These are phyloP conservation scores for Funneliformis geosporum DNA, from an alignment of 192 early-diverging fungal species.

Conservation along the genomic window DNA sequence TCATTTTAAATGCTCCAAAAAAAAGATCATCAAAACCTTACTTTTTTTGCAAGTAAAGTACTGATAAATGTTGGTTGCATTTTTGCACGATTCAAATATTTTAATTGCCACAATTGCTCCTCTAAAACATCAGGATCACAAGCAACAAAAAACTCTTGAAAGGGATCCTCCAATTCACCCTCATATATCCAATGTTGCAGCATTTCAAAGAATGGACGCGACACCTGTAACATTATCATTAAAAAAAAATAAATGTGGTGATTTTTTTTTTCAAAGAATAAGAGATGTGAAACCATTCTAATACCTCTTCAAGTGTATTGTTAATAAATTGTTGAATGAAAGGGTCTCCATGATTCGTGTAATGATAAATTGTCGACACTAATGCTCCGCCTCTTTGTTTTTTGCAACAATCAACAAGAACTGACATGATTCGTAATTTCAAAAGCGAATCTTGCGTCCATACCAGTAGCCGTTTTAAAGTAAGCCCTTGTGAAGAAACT, in stretches of 20 bases:
- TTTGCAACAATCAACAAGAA: constrained; percentile 65
- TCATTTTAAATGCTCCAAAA: background rate
- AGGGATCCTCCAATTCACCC: constrained; percentile 91
- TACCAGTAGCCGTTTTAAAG: constrained; percentile 79
- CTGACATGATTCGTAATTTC: constrained; percentile 73
- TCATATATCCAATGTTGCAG: constrained; percentile 90
- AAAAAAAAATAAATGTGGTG: background rate
- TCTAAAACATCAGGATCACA: constrained; percentile 53
- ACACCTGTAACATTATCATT: constrained; percentile 46
- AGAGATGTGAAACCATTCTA: no score
- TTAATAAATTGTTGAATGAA: constrained; percentile 77
- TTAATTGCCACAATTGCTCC: constrained; percentile 81
- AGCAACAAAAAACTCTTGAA: constrained; percentile 89
- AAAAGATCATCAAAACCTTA: constrained; percentile 29
- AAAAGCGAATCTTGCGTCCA: constrained; percentile 85
- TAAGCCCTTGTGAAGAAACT: constrained; percentile 60
- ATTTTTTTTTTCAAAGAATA: no score
- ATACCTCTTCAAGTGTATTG: constrained; percentile 69
- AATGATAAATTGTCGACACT: constrained; percentile 75
- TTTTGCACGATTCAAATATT: constrained; percentile 71
- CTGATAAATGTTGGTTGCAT: constrained; percentile 90
- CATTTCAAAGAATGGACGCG: constrained; percentile 89
- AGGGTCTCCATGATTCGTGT: constrained; percentile 91
- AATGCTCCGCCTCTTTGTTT: constrained; percentile 70
- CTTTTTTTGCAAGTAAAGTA: constrained; percentile 76